Percentiles rank a stretch among this genome's conserved stretches.
These are phyloP conservation scores for Schwanniomyces vanrijiae DNA, from an alignment of 805 yeast species.

Conservation along the genomic window DNA sequence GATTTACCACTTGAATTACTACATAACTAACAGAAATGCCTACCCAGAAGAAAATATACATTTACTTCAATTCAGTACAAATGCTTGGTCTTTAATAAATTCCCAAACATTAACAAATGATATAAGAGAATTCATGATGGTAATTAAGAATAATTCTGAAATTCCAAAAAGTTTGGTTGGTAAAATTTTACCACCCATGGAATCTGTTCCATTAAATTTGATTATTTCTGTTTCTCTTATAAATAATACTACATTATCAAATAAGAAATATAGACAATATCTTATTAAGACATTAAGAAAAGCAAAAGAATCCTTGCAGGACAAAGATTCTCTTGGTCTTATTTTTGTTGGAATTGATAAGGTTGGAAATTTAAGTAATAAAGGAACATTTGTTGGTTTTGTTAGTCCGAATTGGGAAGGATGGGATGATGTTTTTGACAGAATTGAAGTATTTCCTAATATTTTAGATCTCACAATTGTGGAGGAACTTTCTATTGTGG, in stretches of 20 bases:
- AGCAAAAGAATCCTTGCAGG: constrained; percentile 27
- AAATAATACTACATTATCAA: constrained; percentile 24
- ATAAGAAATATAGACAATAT: constrained; percentile 24
- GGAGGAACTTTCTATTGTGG: constrained; percentile 21
- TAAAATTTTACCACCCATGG: constrained; percentile 41
- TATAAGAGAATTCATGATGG: constrained; percentile 34
- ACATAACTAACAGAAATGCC: constrained; percentile 8
- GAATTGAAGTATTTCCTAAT: constrained; percentile 26
- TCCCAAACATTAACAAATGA: constrained; percentile 37
- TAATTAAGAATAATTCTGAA: constrained; percentile 37
- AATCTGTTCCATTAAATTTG: constrained; percentile 38
- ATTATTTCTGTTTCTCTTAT: constrained; percentile 43
- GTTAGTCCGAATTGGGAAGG: constrained; percentile 46
- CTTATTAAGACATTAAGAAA: constrained; percentile 23
- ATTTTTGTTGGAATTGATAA: constrained; percentile 50
- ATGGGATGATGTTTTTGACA: constrained; percentile 45
- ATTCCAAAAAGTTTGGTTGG: constrained; percentile 40
- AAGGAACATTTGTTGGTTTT: constrained; percentile 49
- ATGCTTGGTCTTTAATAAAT: constrained; percentile 46
- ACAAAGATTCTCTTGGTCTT: constrained; percentile 46
- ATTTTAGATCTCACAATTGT: constrained; percentile 14
- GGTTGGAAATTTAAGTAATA: constrained; percentile 29
- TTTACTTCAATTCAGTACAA: constrained; percentile 49
- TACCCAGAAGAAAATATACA: constrained; percentile 18
- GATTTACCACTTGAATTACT: constrained; percentile 30